These are phyloP conservation scores for Vanderwaltozyma verrucispora DNA, from an alignment of 805 yeast species.

Conservation along the genomic window DNA sequence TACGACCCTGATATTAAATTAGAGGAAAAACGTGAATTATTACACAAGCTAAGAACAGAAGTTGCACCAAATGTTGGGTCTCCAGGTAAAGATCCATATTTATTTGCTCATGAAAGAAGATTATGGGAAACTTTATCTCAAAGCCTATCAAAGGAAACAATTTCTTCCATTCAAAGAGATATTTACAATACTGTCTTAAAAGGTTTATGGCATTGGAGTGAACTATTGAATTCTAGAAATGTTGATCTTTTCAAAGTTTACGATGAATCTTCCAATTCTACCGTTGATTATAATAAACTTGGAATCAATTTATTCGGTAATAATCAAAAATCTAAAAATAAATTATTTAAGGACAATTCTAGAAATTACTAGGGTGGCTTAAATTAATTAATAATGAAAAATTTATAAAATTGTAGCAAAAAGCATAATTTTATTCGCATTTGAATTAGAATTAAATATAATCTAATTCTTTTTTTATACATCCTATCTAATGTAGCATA, in stretches of 20 bases:
- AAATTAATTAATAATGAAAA: too few relatives aligned
- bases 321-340: neutral
- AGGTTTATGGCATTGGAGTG: slow-evolving; percentile 8
- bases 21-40: slow-evolving; percentile 7
- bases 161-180: slow-evolving; percentile 1
- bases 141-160: slow-evolving; percentile 2
- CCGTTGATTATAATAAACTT: slow-evolving; percentile 6
- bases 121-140: slow-evolving; percentile 7
- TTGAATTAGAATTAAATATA: too few relatives aligned
- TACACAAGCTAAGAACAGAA: slow-evolving; percentile 7
- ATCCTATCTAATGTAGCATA: neutral
- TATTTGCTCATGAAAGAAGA: slow-evolving; percentile 11
- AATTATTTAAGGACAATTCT: slow-evolving; percentile 1
- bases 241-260: slow-evolving; percentile 7
- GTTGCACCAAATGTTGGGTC: slow-evolving; percentile 10
- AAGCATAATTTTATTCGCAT: too few relatives aligned
- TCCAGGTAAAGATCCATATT: slow-evolving; percentile 23
- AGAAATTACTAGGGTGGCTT: neutral
- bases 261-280: slow-evolving; percentile 1
- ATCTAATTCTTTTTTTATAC: too few relatives aligned
- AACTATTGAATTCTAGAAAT: slow-evolving; percentile 5
- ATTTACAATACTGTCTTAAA: slow-evolving; percentile 6
- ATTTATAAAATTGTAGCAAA: too few relatives aligned
- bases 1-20: slow-evolving; percentile 6
- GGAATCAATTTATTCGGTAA: slow-evolving; percentile 2